phyloP scores from a whole-genome alignment of 192 early-diverging fungal species.

The Entrophospora sp. region DNA sequence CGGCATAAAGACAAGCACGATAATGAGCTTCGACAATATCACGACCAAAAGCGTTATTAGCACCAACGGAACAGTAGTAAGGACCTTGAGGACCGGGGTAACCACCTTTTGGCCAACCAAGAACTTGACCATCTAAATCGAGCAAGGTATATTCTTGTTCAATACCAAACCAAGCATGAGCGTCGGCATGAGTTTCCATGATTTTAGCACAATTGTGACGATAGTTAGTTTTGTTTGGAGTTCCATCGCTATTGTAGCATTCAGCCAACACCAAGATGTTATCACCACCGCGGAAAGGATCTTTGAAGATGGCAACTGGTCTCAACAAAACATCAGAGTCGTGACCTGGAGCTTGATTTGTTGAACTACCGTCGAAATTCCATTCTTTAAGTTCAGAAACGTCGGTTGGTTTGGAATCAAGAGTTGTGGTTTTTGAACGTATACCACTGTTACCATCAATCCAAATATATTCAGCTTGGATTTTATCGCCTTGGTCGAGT shows the following conservation, averaged over 20 bases:
- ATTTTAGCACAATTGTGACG: conserved; percentile 30
- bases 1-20: conserved; percentile 45
- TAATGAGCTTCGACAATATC: conserved; percentile 52
- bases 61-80: conserved; percentile 50
- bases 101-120: conserved; percentile 49
- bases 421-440: conserved; percentile 41
- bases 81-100: conserved; percentile 48
- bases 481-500: conserved; percentile 39
- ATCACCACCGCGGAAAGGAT: conserved; percentile 46
- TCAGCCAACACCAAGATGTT: conserved; percentile 46
- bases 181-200: conserved; percentile 32
- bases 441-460: conserved; percentile 39
- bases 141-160: conserved; percentile 50
- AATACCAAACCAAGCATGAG: conserved; percentile 47
- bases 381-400: conserved; percentile 38
- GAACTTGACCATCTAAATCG: conserved; percentile 33
- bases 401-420: conserved; percentile 25
- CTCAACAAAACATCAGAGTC: conserved; percentile 45
- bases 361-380: conserved; percentile 51
- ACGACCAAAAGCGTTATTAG: conserved; percentile 42
- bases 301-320: conserved; percentile 38
- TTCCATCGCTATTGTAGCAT: conserved; percentile 47
- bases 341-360: conserved; percentile 43
- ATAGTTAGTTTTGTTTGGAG: conserved; percentile 43
- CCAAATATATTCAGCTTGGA: conserved; percentile 48